Evolutionary conservation across 1,139 yeast genomes (phyloP).

Genomic region (Scheffersomyces parashehatae): DNA sequence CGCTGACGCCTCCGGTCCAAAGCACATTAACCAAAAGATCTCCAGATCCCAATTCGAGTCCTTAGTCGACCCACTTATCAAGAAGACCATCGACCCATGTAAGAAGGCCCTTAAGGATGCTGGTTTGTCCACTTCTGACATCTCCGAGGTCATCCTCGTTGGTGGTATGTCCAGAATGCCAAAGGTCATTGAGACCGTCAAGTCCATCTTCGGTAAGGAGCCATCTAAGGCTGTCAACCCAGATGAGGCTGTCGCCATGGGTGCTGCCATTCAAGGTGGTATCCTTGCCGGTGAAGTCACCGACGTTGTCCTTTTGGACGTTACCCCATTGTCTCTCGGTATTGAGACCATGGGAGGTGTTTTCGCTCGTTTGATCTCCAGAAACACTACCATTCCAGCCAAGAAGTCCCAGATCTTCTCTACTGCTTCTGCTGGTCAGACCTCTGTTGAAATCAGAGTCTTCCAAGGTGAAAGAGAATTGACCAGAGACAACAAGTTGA

Average conservation of each 20-base stretch:
- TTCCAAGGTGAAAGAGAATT: slow-evolving; percentile 99
- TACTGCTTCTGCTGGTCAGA: slow-evolving; percentile 98
- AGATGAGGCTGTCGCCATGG: slow-evolving; percentile 99
- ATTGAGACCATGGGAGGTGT: slow-evolving; percentile 99
- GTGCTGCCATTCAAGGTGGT: slow-evolving; percentile 99
- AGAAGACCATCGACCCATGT: slow-evolving; percentile 95
- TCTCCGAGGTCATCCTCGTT: slow-evolving; percentile 93
- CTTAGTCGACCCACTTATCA: slow-evolving; percentile 86
- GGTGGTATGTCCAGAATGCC: slow-evolving; percentile 99
- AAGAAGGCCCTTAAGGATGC: slow-evolving; percentile 99
- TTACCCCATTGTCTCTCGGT: slow-evolving; percentile 96
- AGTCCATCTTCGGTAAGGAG: slow-evolving; percentile 87
- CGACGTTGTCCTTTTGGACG: slow-evolving; percentile 92
- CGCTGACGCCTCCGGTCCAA: slow-evolving; percentile 95
- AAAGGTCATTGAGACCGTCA: slow-evolving; percentile 96
- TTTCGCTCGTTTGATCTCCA: slow-evolving; percentile 93
- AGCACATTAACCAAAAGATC: slow-evolving; percentile 93
- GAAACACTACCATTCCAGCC: slow-evolving; percentile 98
- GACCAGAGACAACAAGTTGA: slow-evolving; percentile 97
- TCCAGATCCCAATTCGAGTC: slow-evolving; percentile 92
- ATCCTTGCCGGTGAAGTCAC: slow-evolving; percentile 98
- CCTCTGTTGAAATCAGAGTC: slow-evolving; percentile 97
- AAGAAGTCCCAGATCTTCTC: slow-evolving; percentile 97
- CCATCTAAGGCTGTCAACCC: slow-evolving; percentile 99
- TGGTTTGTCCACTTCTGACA: slow-evolving; percentile 75